Base-by-base conservation (phyloP, 2,329 filamentous ascomycete genomes). In the Aspergillus fijiensis region DNA sequence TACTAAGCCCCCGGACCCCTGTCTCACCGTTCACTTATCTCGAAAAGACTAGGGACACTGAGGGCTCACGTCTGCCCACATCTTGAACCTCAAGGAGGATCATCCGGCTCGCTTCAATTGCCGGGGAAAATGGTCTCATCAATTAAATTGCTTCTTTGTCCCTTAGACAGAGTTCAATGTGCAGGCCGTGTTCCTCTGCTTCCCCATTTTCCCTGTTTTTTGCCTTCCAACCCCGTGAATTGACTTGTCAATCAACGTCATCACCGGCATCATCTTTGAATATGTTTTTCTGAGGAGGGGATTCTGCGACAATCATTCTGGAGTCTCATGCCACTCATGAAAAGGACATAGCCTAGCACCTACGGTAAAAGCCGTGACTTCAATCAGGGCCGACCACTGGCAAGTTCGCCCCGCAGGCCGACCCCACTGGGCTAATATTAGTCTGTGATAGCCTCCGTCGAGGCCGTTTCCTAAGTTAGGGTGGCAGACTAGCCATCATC, bases 1-100 rank as follows among this genome's bases (percentile, higher is more conserved):
- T 60, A 53, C 49, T 60, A 53, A 57, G 57, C 16, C 48, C 27
- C 27, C 53, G 23, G 56, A 59, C 50, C 53, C 55, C 57, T 58
- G 49, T 58, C 57, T 35, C 6, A 51, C 45, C 27, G 47, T 42
- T 49, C 29, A 35, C 45, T 39, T 29, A 55, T 47, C 11, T 16
- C 21, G 57, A 56, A 35, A 50, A 51, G 23, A 19, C 35, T 23
- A 51, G 12, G 35, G 47, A 19, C 19, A 56, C 35, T 21, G 49
- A 53, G 35, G 21, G 21, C 48, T n/a, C 42, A 39, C 47, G 53
- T 47, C 33, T 16, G 33, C 14, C 33, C 33, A 35, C 33, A 12
- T 12, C 11, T 16, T 16, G 12, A 35, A 35, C 29, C 39, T 19
- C 12, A 23, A 29, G 12, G 49, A 14, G 23, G 23, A 27, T 49